Evolutionary conservation across 352 stramenopile genomes (phyloP), one percentile per base, ranked within the genome.

Genomic region (Phytophthora palmivora): DNA sequence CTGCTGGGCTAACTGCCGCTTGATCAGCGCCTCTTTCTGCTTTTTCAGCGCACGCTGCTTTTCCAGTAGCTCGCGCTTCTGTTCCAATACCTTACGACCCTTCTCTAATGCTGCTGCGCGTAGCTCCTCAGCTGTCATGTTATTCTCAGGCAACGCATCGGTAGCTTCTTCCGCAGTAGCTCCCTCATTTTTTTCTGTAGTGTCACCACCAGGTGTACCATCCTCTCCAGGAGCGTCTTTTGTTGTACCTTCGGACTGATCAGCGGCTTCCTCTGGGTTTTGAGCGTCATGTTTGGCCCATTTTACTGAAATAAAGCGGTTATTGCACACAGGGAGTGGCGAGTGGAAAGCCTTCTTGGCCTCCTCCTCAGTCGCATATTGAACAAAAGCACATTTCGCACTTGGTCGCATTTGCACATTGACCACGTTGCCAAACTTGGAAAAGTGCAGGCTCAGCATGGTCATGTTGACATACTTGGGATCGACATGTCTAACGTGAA

Each of bases 391-490:
- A 52, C 84, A 92, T 55, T 86, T 88, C 45, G 86, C 79, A 26
- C 67, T 84, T 50, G 87, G 87, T 1, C 87, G 82, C 87, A 96
- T 96, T 57, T 94, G 85, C 22, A 96, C 86, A 62, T 96, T 96
- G 32, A 96, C 87, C 41, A 96, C 85, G 39, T 94, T 91, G 67
- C 87, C 87, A 58, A 96, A 96, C 58, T 92, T 92, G 54, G 79
- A 91, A 42, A 96, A 96, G 59, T 96, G 87, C 44, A 91, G 73
- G 47, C 84, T 94, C 26, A 96, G 75, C 62, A 88, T 92, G 19
- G 86, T 94, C 84, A 96, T 94, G 70, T 94, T 96, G 55, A 96
- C 83, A 54, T 91, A 94, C 71, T 94, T 92, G 39, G 82, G 80
- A 54, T 96, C 87, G 15, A 94, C 85, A 56, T 96, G 91, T 64